Evolutionary conservation across 2,329 filamentous ascomycete species (phyloP).

Genomic region (Didymella lethalis): DNA sequence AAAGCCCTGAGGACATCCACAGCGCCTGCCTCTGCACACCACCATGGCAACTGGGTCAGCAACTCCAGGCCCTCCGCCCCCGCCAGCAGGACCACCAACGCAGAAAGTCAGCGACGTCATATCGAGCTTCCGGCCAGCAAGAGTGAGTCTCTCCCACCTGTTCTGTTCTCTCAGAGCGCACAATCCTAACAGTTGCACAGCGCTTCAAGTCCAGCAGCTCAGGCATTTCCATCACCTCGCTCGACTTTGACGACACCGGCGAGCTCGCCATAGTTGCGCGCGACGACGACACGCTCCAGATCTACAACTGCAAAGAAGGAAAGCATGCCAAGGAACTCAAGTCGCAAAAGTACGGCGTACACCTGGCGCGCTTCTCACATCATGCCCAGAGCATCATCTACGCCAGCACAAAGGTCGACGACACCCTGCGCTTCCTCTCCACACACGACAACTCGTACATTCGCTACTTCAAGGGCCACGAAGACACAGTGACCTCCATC

Average conservation of each 20-base stretch:
- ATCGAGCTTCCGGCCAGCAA: slow-evolving; percentile 77
- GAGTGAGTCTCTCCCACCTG: slow-evolving; percentile 61
- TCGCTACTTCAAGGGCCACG: slow-evolving; percentile 94
- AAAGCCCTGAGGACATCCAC: not conserved
- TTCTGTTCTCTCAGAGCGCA: no score
- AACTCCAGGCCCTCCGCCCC: slow-evolving; percentile 44
- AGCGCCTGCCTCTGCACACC: slow-evolving; percentile 13
- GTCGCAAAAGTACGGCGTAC: slow-evolving; percentile 96
- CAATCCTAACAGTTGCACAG: slow-evolving; percentile 37
- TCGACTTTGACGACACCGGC: slow-evolving; percentile 96
- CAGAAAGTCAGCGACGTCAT: slow-evolving; percentile 79
- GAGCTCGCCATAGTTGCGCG: slow-evolving; percentile 90
- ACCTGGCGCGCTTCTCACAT: slow-evolving; percentile 93
- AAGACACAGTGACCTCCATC: slow-evolving; percentile 81
- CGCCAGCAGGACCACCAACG: slow-evolving; percentile 48
- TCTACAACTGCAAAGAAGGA: slow-evolving; percentile 93
- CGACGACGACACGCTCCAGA: slow-evolving; percentile 92
- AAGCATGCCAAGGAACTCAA: slow-evolving; percentile 87
- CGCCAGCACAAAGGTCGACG: slow-evolving; percentile 93
- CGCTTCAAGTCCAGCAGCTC: slow-evolving; percentile 57
- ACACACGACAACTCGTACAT: slow-evolving; percentile 97
- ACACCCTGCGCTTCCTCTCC: slow-evolving; percentile 84
- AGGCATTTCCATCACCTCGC: slow-evolving; percentile 77
- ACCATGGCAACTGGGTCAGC: slow-evolving; percentile 47
- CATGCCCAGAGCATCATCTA: slow-evolving; percentile 91